Evolutionary conservation across 139 green algal genomes (phyloP), one percentile per base, ranked within the genome.

Genomic region (Ettlia oleoabundans): DNA sequence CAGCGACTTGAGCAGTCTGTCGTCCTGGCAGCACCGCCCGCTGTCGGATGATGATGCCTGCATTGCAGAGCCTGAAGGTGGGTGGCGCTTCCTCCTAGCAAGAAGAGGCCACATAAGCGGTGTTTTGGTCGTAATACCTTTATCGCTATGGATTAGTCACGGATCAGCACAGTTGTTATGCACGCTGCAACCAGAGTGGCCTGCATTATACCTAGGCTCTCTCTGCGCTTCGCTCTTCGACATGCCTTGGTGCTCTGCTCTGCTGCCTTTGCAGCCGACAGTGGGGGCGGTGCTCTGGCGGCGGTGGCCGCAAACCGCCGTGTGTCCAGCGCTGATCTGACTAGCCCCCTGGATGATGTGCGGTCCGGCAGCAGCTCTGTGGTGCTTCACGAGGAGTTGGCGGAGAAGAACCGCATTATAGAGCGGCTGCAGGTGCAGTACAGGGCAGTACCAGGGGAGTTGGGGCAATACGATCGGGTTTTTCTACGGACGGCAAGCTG

Each of bases 371-470:
- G 74, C 74, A 71, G 55, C 52, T 41, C 43, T 18, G 37, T 40
- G 18, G 55, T 55, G 26, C 74, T 81, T 53, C 37, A 53, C 3
- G 78, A 77, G 2, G 78, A 83, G 78, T 33, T 83, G 26, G 51
- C 32, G 2, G 78, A 83, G 65, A 83, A 83, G 78, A 83, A 76
- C 24, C 32, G 65, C 1, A 55, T 76, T 2, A 83, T 83, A 1
- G 64, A 83, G 65, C 30, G 52, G 32, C 65, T 83, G 78, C 53
- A 83, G 78, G 78, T 68, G 41, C 22, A n/a, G n/a, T n/a, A n/a
- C n/a, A n/a, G n/a, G n/a, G n/a, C n/a, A n/a, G n/a, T n/a, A n/a
- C n/a, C n/a, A n/a, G n/a, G n/a, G n/a, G n/a, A n/a, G n/a, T n/a
- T n/a, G n/a, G n/a, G n/a, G n/a, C n/a, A n/a, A n/a, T n/a, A n/a